These are phyloP conservation scores for Oryza rufipogon DNA, from an alignment of 176 grass and related monocot genomes.

Conservation along the genomic window DNA sequence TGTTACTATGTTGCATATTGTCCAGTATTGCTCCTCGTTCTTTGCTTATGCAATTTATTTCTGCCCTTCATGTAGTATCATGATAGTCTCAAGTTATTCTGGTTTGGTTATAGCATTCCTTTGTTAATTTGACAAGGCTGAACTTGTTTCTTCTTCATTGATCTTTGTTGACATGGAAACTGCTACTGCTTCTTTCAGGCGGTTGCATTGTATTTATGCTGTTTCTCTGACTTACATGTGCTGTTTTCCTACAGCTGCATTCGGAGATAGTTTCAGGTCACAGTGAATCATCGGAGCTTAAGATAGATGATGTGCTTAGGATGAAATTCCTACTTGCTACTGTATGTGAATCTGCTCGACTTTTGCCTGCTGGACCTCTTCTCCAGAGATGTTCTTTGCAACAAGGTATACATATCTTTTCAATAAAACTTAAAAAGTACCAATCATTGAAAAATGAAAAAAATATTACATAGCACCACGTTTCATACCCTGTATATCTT, in stretches of 20 bases:
- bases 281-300: slow-evolving; percentile 45
- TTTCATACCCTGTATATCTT: slow-evolving; percentile 6
- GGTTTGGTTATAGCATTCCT: slow-evolving; percentile 10
- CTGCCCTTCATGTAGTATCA: neutral
- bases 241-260: slow-evolving; percentile 62
- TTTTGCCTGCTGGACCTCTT: slow-evolving; percentile 94
- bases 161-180: neutral
- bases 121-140: neutral
- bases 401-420: slow-evolving; percentile 52
- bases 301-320: slow-evolving; percentile 55
- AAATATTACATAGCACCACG: neutral
- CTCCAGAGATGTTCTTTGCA: slow-evolving; percentile 88
- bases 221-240: slow-evolving; percentile 5
- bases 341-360: slow-evolving; percentile 89
- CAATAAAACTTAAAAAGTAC: neutral
- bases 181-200: neutral
- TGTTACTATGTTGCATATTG: slow-evolving; percentile 5
- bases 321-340: slow-evolving; percentile 84
- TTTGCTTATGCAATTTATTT: slow-evolving; percentile 1
- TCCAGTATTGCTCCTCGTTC: neutral
- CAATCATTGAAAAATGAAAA: neutral
- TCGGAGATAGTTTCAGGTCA: slow-evolving; percentile 56
- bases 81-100: neutral
- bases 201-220: slow-evolving; percentile 2
- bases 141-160: neutral